phyloP scores from a whole-genome alignment of 495 filamentous ascomycete genomes.

The Pyrenula massariospora region DNA sequence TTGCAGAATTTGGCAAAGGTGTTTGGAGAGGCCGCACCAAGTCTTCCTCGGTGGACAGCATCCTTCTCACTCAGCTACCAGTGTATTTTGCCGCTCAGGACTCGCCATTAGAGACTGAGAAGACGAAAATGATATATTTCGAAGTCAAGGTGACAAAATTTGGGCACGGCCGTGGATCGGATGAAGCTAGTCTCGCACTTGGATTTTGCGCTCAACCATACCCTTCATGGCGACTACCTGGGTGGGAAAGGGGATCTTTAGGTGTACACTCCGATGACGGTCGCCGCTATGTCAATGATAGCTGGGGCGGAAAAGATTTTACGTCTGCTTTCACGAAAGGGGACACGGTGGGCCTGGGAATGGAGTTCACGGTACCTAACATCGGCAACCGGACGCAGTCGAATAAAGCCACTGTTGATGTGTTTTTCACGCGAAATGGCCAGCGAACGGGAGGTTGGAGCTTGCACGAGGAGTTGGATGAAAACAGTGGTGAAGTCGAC shows the following conservation, averaged over 20 bases:
- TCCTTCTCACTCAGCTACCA: slow-evolving; percentile 56
- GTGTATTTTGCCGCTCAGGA: slow-evolving; percentile 61
- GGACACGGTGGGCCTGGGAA: slow-evolving; percentile 55
- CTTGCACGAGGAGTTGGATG: slow-evolving; percentile 74
- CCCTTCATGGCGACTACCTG: slow-evolving; percentile 76
- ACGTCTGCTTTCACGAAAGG: slow-evolving; percentile 37
- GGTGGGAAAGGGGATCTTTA: slow-evolving; percentile 81
- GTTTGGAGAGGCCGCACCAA: slow-evolving; percentile 33
- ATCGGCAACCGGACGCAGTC: slow-evolving; percentile 4
- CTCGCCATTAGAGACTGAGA: slow-evolving; percentile 49
- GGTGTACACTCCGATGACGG: slow-evolving; percentile 89
- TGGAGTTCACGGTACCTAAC: slow-evolving; percentile 43
- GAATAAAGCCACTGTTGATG: slow-evolving; percentile 35
- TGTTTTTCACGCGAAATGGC: slow-evolving; percentile 76
- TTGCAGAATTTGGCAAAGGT: slow-evolving; percentile 20
- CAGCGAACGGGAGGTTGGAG: slow-evolving; percentile 56
- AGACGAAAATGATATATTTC: slow-evolving; percentile 59
- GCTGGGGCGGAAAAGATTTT: slow-evolving; percentile 71
- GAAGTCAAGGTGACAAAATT: slow-evolving; percentile 51
- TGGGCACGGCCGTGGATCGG: slow-evolving; percentile 14
- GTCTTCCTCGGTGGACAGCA: slow-evolving; percentile 22
- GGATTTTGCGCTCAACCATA: slow-evolving; percentile 77
- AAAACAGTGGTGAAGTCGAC: slow-evolving; percentile 47
- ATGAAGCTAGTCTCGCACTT: slow-evolving; percentile 54
- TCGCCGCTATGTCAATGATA: slow-evolving; percentile 74